Base-by-base conservation (phyloP, 2,329 filamentous ascomycete genomes). In the Fusarium citri region DNA sequence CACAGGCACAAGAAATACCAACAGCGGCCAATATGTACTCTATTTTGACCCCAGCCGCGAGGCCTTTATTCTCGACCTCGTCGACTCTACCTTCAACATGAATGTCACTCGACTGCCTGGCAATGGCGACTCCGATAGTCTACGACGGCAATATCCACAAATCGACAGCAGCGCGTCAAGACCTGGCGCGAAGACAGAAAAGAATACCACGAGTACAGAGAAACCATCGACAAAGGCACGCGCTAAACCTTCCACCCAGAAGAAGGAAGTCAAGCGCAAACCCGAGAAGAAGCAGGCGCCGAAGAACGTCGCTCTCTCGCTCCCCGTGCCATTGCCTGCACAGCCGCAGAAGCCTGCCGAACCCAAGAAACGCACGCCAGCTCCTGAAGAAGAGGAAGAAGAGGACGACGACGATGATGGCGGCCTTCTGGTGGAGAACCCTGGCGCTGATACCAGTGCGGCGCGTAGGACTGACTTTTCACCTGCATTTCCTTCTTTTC, bases 81-180 rank as follows among this genome's bases (percentile, higher is more conserved):
- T 98, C 57, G 89, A 93, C 76, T 91, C 90, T n/a, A 90, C 90
- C 41, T 92, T 97, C 80, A 91, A 93, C 75, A 94, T 97, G 91
- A 98, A 97, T 79, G 82, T 97, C 56, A 89, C 88, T 55, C 88
- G 86, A 58, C 89, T 89, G 16, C 92, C 91, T 4, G 87, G 85
- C 69, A 90, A 91, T 74, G 82, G 85, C 56, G 88, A 93, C 71
- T 80, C 85, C 55, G 86, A 87, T 30, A 88, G 86, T 74, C 83
- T 97, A 42, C 85, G 88, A 49, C 86, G 88, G 51, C 86, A 91
- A 75, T 90, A 93, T 76, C 84, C 89, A 12, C 92, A 93, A 64
- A 84, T 96, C 40, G 83, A 84, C 25, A 79, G 34, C 53, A 64
- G 43, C 53, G 59, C 67, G 9, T 57, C 75, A 15, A 69, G 74